Evolutionary conservation across 2,329 filamentous ascomycete species (phyloP).

Genomic region (Apiospora marii): DNA sequence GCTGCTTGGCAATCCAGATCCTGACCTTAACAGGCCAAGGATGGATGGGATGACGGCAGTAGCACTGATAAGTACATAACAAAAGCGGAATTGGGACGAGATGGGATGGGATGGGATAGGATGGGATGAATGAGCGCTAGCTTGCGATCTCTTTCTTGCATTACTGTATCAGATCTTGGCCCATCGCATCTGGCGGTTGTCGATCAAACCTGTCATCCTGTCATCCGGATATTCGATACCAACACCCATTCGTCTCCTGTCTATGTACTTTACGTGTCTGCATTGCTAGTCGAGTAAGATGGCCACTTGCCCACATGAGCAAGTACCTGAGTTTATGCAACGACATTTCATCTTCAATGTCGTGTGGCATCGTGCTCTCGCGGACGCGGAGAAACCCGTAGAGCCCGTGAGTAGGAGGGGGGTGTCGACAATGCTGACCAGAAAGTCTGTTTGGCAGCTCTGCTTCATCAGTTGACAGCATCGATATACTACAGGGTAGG

Average conservation of each 20-base stretch:
- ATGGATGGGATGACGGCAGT: constrained; percentile 12
- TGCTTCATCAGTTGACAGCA: background rate
- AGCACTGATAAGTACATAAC: background rate
- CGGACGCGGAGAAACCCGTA: background rate
- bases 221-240: constrained; percentile 4
- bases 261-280: background rate
- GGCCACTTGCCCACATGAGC: background rate
- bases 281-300: background rate
- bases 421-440: background rate
- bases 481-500: background rate
- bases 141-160: background rate
- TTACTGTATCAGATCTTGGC: constrained; percentile 16
- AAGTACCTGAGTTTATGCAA: constrained; percentile 11
- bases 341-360: background rate
- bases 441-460: background rate
- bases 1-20: constrained; percentile 16
- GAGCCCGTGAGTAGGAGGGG: background rate
- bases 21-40: background rate
- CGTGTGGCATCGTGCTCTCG: background rate
- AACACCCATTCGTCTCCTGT: background rate
- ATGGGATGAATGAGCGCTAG: constrained; percentile 12
- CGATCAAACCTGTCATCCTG: constrained; percentile 19
- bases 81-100: background rate
- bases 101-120: background rate
- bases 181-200: constrained; percentile 16